Conservation (phyloP, 441 rosid genomes). For the Populus hybrid region DNA sequence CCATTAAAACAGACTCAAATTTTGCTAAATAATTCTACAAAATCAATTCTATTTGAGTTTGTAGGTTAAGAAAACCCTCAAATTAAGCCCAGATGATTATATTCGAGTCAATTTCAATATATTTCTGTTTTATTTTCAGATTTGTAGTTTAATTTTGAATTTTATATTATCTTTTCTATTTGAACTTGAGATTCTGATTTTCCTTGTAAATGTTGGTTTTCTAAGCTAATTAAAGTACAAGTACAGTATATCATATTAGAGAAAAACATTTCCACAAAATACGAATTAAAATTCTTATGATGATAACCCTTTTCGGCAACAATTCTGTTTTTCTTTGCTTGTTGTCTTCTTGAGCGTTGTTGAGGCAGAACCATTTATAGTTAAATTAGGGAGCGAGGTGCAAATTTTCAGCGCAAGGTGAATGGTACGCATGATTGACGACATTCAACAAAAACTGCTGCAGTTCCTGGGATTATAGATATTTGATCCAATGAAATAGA, state of each 20-base stretch:
- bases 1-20: background rate
- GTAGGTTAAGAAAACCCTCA: background rate
- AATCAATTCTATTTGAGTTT: background rate
- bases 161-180: background rate
- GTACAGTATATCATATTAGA: background rate
- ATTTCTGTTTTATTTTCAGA: background rate
- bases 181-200: background rate
- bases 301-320: background rate
- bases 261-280: background rate
- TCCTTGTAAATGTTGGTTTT: background rate
- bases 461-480: background rate
- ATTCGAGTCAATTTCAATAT: background rate
- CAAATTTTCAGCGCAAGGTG: background rate
- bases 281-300: background rate
- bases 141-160: background rate
- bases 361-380: background rate
- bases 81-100: background rate
- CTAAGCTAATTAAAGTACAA: background rate
- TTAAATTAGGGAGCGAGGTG: background rate
- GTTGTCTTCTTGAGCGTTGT: background rate
- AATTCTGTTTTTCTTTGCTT: background rate
- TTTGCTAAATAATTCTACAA: background rate
- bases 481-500: background rate
- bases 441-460: background rate
- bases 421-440: too few relatives aligned